Evolutionary conservation across 2,329 filamentous ascomycete genomes (phyloP), one percentile per base, ranked within the genome.

Genomic region (Diaporthe helianthi): DNA sequence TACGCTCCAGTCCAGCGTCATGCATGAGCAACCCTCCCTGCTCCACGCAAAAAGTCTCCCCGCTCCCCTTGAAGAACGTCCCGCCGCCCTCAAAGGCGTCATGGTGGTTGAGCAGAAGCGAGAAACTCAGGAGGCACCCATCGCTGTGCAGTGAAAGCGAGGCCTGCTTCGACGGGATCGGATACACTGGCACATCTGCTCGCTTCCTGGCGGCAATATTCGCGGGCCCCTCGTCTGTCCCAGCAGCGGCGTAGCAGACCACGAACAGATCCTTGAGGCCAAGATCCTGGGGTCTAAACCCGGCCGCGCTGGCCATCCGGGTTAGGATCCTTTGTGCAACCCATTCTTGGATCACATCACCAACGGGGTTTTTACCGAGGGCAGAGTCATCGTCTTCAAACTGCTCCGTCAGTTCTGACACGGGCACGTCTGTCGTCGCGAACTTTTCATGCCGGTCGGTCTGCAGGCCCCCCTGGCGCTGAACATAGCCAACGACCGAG

Each of bases 1-100:
- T 47, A 69, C 67, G 69, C 41, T 71, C 69, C 26, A 71, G 33
- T 26, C 69, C 69, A 33, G 67, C 69, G 26, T 71, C 69, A 22
- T 71, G 69, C 54, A 71, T 63, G 53, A 71, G 51, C 29, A 71
- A 24, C 17, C 44, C 69, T n/a, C 69, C 69, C 44, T 71, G 69
- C 52, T 71, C n/a, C 19, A 71, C 47, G 17, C 36, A 55, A 29
- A 69, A 69, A 17, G 69, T 71, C 29, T 69, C 13, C 5, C 67
- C 69, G 10, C 54, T 58, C 8, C 47, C 67, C 51, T 65, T 69
- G 44, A 71, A 71, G 41, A 65, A 71, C 13, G 69, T 71, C 41
- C 69, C 69, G n/a, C 69, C 69, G 22, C 69, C 69, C 26, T 63
- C 24, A 22, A 71, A 71, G 26, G 67, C 67, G 19, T 53, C 54